Conservation (phyloP, 176 grass and related monocot genomes). For the Cocos nucifera region DNA sequence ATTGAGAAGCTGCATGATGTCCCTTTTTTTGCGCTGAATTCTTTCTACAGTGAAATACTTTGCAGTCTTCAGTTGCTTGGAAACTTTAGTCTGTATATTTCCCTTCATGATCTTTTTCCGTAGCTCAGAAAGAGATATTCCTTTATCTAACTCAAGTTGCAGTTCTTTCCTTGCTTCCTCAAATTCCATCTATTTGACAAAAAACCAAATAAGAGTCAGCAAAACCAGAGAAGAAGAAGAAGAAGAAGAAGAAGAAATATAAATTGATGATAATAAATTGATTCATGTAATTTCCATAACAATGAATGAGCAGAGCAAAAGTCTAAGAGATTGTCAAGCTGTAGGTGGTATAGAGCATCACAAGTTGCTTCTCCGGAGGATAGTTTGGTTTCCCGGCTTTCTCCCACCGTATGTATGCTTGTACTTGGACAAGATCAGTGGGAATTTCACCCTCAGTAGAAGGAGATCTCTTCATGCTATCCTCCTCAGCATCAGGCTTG, state of each 20-base stretch:
- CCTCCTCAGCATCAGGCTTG: constrained; percentile 36
- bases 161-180: constrained; percentile 80
- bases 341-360: constrained; percentile 22
- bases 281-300: too few relatives aligned
- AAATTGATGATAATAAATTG: too few relatives aligned
- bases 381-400: constrained; percentile 93
- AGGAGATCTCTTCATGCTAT: constrained; percentile 22
- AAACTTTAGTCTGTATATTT: constrained; percentile 66
- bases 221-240: background rate
- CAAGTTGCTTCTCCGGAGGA: constrained; percentile 66
- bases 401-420: constrained; percentile 88
- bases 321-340: too few relatives aligned
- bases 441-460: constrained; percentile 30
- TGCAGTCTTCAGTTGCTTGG: constrained; percentile 61
- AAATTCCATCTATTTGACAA: constrained; percentile 56
- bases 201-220: constrained; percentile 13
- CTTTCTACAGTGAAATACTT: constrained; percentile 80
- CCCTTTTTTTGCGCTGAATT: constrained; percentile 71
- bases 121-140: constrained; percentile 51
- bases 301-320: too few relatives aligned
- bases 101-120: constrained; percentile 68
- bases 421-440: constrained; percentile 72
- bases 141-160: constrained; percentile 64
- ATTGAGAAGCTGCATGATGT: constrained; percentile 53
- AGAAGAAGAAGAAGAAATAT: too few relatives aligned